Base-by-base conservation (phyloP, 2,329 filamentous ascomycete genomes). In the Hymenotorrendiella dingleyae region DNA sequence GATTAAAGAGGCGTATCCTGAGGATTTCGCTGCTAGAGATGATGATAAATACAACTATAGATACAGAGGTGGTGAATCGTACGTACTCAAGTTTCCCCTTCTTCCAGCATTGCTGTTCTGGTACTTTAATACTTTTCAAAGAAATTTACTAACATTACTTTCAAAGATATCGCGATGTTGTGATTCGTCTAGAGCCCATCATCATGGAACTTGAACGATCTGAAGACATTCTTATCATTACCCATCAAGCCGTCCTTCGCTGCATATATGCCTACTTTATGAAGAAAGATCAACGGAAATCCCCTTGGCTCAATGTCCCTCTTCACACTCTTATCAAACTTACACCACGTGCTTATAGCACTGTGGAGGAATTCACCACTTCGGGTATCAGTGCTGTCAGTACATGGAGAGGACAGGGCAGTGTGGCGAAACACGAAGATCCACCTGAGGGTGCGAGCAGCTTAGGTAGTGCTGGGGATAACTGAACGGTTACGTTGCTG, bases 41-140 rank as follows among this genome's bases (percentile, higher is more conserved):
- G 88, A 95, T 54, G 93, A 98, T 73, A 98, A 98, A 67, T 97
- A 97, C 78, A 97, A 98, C 70, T 98, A 98, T 69, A 88, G 93
- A 44, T 98, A 98, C 67, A 84, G 93, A 4, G 93, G 93, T 50
- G 93, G 93, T 41, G 93, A 98, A 68, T 94, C 86, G 48, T 83
- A 51, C n/a, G n/a, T n/a, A n/a, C n/a, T n/a, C n/a, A n/a, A 34
- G 54, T 52, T 30, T 24, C 9, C 21, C 28, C 9, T 7, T 2
- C 8, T 6, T 5, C 8, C 12, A 39, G 16, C 22, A 8, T 19
- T 28, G 3, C 14, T n/a, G n/a, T n/a, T n/a, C n/a, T n/a, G n/a
- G n/a, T n/a, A n/a, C n/a, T n/a, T n/a, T n/a, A n/a, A n/a, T n/a
- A n/a, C n/a, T n/a, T n/a, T n/a, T n/a, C n/a, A n/a, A n/a, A 21